phyloP scores from a whole-genome alignment of 2,329 filamentous ascomycete genomes.

The Fusarium austroafricanum region DNA sequence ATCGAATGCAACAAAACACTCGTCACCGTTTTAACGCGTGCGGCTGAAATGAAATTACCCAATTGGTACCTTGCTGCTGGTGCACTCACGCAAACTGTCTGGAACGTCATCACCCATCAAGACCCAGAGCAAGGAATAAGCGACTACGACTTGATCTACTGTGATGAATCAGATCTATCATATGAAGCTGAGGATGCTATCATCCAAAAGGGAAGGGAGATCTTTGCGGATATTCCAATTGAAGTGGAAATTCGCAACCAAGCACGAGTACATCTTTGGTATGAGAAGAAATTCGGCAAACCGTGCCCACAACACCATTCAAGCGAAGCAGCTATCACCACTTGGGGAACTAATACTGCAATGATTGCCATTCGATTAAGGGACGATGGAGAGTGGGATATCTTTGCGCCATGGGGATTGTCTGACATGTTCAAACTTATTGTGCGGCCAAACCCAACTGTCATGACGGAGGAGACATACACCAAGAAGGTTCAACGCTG shows the following conservation, averaged over 20 bases:
- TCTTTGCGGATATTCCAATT: constrained; percentile 48
- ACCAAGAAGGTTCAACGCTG: constrained; percentile 50
- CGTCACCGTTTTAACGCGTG: constrained; percentile 43
- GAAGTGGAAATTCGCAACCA: constrained; percentile 55
- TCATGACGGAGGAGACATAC: constrained; percentile 46
- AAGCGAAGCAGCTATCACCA: constrained; percentile 49
- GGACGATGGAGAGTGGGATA: constrained; percentile 45
- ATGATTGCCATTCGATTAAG: constrained; percentile 48
- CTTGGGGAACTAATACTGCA: constrained; percentile 53
- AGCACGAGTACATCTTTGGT: constrained; percentile 55
- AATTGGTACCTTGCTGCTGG: constrained; percentile 54
- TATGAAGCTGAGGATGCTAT: constrained; percentile 52
- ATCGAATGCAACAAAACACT: constrained; percentile 48
- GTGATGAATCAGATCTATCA: constrained; percentile 49
- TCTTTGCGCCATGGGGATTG: constrained; percentile 52
- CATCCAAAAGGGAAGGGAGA: constrained; percentile 46
- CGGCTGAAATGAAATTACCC: constrained; percentile 44
- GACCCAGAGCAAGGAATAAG: constrained; percentile 50
- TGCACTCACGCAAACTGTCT: constrained; percentile 54
- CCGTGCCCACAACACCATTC: constrained; percentile 48
- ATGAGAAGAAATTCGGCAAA: constrained; percentile 48
- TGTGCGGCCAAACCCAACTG: constrained; percentile 48
- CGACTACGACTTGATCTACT: constrained; percentile 55
- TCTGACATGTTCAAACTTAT: constrained; percentile 52
- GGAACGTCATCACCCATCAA: constrained; percentile 49